Conservation (phyloP, 1,284 basidiomycete genomes). For the Ceratobasidium sp. region DNA sequence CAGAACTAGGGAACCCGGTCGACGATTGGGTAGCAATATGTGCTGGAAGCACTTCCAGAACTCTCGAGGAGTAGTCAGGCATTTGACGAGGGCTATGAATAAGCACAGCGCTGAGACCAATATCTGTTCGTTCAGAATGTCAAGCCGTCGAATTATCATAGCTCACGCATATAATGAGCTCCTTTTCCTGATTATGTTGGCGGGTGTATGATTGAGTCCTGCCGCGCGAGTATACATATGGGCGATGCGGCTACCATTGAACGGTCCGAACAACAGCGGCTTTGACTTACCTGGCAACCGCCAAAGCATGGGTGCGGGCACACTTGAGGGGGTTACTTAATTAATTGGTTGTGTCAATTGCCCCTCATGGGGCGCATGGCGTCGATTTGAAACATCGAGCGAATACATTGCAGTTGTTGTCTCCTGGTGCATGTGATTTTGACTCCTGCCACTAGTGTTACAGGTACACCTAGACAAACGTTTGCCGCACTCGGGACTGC, state of each 20-base stretch:
- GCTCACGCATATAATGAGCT: too few relatives aligned
- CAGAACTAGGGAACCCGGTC: too few relatives aligned
- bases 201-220: neutral
- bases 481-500: slow-evolving; percentile 20
- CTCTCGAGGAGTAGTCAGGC: too few relatives aligned
- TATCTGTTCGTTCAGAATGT: too few relatives aligned
- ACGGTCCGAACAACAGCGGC: slow-evolving; percentile 5
- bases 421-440: slow-evolving; percentile 34
- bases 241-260: neutral
- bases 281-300: slow-evolving; percentile 14
- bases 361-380: neutral
- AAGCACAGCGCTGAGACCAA: too few relatives aligned
- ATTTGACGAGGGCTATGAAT: too few relatives aligned
- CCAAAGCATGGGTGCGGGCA: slow-evolving; percentile 8
- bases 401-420: slow-evolving; percentile 26
- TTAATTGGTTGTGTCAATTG: too few relatives aligned
- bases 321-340: slow-evolving; percentile 26
- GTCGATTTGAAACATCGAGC: slow-evolving; percentile 40
- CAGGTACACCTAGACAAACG: slow-evolving; percentile 24
- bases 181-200: too few relatives aligned
- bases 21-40: too few relatives aligned
- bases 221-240: slow-evolving; percentile 32
- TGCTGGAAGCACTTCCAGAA: too few relatives aligned
- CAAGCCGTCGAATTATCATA: too few relatives aligned
- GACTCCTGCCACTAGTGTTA: slow-evolving; percentile 38